A percentile compares a stretch with the other conserved stretches of the same genome.
Evolutionary conservation across 1,139 yeast species (phyloP).

Genomic region (Suhomyces wounanorum): DNA sequence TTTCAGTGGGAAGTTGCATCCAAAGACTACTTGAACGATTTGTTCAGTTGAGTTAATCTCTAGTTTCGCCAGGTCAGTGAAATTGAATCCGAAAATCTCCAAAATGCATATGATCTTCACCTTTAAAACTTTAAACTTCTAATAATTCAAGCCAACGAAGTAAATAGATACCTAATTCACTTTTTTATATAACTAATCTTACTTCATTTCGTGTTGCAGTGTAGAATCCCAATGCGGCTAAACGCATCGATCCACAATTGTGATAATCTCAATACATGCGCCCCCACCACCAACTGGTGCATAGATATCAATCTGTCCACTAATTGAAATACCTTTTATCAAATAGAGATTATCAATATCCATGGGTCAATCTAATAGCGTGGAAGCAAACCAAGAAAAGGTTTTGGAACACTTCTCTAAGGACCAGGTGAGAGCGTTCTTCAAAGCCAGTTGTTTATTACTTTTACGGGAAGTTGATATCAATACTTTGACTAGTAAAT

Average conservation of each 20-base stretch:
- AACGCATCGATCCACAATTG: not conserved
- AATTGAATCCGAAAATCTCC: not conserved
- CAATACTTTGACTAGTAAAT: conserved; percentile 23
- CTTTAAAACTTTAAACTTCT: not conserved
- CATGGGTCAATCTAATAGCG: conserved; percentile 28
- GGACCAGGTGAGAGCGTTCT: conserved; percentile 23
- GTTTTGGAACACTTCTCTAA: conserved; percentile 21
- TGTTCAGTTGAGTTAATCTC: conserved; percentile 9
- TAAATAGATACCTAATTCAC: not conserved
- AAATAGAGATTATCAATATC: not conserved
- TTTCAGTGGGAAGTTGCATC: conserved; percentile 36
- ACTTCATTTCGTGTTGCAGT: not conserved
- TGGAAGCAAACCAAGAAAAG: conserved; percentile 8
- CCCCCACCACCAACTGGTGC: not conserved
- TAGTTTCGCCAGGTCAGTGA: not conserved
- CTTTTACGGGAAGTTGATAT: conserved; percentile 30
- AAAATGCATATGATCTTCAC: not conserved
- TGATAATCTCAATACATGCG: not conserved
- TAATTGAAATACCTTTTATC: not conserved
- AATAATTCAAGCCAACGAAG: not conserved
- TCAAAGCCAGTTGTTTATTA: conserved; percentile 22
- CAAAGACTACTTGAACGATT: conserved; percentile 30
- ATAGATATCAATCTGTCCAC: not conserved
- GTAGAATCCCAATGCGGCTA: not conserved
- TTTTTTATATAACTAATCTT: not conserved